Evolutionary conservation across 495 filamentous ascomycete genomes (phyloP), one percentile per base, ranked within the genome.

Genomic region (Daldinia decipiens): DNA sequence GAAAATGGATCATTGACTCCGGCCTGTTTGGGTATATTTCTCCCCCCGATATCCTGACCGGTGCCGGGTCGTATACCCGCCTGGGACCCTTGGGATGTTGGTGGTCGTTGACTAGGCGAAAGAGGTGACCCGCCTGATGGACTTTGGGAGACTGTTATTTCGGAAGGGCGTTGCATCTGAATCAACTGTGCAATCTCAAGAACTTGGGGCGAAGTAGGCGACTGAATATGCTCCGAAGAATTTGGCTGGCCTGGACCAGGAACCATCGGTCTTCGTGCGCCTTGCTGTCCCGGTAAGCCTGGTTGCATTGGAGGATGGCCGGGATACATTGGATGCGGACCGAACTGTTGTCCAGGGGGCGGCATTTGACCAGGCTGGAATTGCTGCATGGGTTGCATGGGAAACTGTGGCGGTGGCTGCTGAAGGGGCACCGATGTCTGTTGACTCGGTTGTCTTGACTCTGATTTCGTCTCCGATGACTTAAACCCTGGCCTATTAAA

Each of bases 401-500:
- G 47, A 55, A 65, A 64, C 21, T 72, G 63, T 32, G 58, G 67
- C 21, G 17, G 51, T 5, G 68, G 73, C 24, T 63, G 73, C 32
- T 72, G 73, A 38, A 4, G 29, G 8, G 66, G 26, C 15, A 64
- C 55, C 1, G 59, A 53, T 29, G 43, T 45, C n/a, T 67, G 73
- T 27, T 74, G 70, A 38, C 43, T 65, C 24, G 62, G 38, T 40
- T 71, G 73, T 40, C 15, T 53, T 13, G 50, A 53, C 1, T 53
- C 50, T 17, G 43, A 21, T 47, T 60, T 77, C 17, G 63, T 34
- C 24, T 77, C 75, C 12, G 67, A 51, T 0, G 68, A 15, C 38
- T 76, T 77, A 13, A 62, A 63, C 19, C 61, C 73, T 60, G 74
- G 75, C 39, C 75, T 74, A 29, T 65, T 70, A 29, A 77, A 77